These are phyloP conservation scores for Hibiscus syriacus DNA, from an alignment of 345 rosid species.

Conservation along the genomic window DNA sequence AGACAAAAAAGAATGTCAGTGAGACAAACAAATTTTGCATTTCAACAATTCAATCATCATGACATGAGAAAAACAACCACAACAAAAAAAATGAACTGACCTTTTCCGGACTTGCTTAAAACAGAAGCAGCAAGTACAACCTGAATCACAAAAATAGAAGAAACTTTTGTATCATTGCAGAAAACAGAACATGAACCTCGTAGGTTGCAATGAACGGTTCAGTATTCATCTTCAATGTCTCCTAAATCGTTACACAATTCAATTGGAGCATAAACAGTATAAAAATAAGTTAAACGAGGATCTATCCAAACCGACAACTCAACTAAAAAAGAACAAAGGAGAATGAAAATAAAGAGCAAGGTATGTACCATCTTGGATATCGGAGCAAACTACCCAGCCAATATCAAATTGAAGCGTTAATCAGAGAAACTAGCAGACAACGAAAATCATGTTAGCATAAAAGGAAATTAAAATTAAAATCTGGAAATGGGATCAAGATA, in stretches of 20 bases:
- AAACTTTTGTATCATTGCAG: neutral
- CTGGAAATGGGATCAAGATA: neutral
- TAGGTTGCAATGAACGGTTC: neutral
- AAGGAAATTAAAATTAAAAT: neutral
- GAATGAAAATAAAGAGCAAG: neutral
- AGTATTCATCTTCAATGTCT: neutral
- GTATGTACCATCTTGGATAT: conserved; percentile 8
- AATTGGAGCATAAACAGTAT: neutral
- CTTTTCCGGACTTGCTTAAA: conserved; percentile 87
- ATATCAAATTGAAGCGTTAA: too few relatives aligned
- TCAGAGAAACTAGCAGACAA: neutral
- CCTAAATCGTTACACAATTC: neutral
- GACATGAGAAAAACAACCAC: neutral
- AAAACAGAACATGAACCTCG: neutral
- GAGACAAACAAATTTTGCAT: neutral
- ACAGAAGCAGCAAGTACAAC: conserved; percentile 91
- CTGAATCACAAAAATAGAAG: conserved; percentile 27
- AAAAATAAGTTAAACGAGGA: neutral
- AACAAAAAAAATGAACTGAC: conserved; percentile 31
- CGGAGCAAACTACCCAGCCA: neutral
- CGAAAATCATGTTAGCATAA: neutral
- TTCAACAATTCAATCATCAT: neutral
- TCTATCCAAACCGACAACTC: neutral
- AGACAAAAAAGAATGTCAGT: conserved; percentile 9
- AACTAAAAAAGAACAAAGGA: neutral